phyloP scores from a whole-genome alignment of 2,329 filamentous ascomycete genomes.

The Myotisia sp. region DNA sequence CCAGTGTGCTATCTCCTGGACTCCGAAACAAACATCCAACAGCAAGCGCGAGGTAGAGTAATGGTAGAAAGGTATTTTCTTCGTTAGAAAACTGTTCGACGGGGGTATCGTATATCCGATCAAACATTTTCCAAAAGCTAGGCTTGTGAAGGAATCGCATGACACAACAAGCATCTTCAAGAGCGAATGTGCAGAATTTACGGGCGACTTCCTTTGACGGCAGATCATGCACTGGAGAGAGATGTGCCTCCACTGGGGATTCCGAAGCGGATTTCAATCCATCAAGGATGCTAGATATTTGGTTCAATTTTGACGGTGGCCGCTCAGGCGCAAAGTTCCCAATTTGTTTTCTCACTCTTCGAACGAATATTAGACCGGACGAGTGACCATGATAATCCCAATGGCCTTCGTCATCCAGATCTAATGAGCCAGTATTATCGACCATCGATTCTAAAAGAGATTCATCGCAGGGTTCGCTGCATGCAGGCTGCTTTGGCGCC shows the following conservation, averaged over 20 bases:
- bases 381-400: conserved; percentile 95
- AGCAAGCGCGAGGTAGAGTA: conserved; percentile 56
- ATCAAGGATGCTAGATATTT: conserved; percentile 48
- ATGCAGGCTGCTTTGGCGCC: conserved; percentile 15
- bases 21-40: conserved; percentile 60
- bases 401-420: conserved; percentile 78
- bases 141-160: conserved; percentile 68
- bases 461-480: conserved; percentile 42
- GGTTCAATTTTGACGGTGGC: conserved; percentile 38
- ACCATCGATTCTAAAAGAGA: conserved; percentile 86
- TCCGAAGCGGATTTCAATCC: conserved; percentile 51
- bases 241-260: conserved; percentile 46
- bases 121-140: conserved; percentile 61
- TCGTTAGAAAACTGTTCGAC: conserved; percentile 48
- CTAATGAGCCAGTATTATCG: conserved; percentile 75
- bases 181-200: conserved; percentile 43
- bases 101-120: conserved; percentile 60
- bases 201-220: conserved; percentile 48
- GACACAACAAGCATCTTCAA: conserved; percentile 49
- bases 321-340: conserved; percentile 50
- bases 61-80: conserved; percentile 54
- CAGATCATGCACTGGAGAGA: conserved; percentile 48
- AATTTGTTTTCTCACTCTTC: conserved; percentile 75
- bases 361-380: conserved; percentile 78
- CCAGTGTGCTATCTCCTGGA: conserved; percentile 37